Conservation (phyloP, 1,139 yeast genomes). For the Candida glucosophila region DNA sequence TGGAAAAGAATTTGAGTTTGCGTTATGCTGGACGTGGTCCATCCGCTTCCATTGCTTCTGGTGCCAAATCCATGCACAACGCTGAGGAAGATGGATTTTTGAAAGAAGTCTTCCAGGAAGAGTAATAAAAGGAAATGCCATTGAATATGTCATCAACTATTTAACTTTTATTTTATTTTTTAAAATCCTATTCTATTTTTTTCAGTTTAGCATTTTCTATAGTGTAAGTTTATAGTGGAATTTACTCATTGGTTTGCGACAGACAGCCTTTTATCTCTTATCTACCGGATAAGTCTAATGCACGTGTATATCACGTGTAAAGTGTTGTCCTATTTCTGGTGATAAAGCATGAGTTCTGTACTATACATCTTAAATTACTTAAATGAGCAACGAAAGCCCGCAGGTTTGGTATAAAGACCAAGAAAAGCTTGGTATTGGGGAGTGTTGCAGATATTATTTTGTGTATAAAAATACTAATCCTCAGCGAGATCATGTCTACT, state of each 20-base stretch:
- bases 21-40: conserved; percentile 98
- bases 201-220: no score
- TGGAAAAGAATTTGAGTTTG: conserved; percentile 47
- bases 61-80: conserved; percentile 79
- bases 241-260: no score
- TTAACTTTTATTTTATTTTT: background rate
- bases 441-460: conserved; percentile 27
- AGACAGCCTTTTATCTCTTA: no score
- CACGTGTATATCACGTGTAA: no score
- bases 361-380: no score
- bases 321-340: no score
- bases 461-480: conserved; percentile 16
- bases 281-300: no score
- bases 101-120: conserved; percentile 57
- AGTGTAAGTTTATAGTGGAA: no score
- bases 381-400: no score
- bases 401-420: conserved; percentile 38
- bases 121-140: no score
- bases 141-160: no score
- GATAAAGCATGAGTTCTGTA: no score
- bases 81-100: conserved; percentile 88
- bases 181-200: background rate
- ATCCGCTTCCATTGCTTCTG: conserved; percentile 97
- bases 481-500: conserved; percentile 14
- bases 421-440: conserved; percentile 28